A percentile compares a stretch with the other conserved stretches of the same genome.
These are phyloP conservation scores for Phanerochaete sordida DNA, from an alignment of 768 basidiomycete species.

Conservation along the genomic window DNA sequence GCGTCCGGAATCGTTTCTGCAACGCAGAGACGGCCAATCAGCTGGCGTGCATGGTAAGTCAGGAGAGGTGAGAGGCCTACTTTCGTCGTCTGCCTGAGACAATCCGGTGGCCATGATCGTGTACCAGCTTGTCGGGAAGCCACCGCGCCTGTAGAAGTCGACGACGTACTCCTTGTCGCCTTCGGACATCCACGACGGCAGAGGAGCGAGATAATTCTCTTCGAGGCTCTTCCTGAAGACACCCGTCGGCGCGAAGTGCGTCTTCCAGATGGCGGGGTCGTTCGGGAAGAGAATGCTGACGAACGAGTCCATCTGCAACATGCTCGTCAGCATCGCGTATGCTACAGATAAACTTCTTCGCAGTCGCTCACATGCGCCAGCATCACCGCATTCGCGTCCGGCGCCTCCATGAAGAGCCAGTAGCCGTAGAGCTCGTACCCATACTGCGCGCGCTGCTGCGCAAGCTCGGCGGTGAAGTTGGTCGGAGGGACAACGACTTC, in stretches of 20 bases:
- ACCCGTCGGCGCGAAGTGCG: constrained; percentile 32
- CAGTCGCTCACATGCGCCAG: constrained; percentile 28
- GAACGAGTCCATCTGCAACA: constrained; percentile 22
- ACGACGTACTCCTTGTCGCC: constrained; percentile 30
- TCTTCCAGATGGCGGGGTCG: constrained; percentile 33
- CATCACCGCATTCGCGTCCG: constrained; percentile 29
- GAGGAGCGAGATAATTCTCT: constrained; percentile 24
- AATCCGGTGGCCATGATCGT: constrained; percentile 16
- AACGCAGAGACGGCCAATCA: not conserved
- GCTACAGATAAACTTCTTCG: not conserved
- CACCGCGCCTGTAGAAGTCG: constrained; percentile 25
- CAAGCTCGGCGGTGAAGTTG: constrained; percentile 25
- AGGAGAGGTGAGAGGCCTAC: not conserved
- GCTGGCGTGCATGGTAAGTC: not conserved
- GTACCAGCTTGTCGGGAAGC: constrained; percentile 39
- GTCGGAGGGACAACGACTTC: constrained; percentile 20
- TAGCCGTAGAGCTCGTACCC: constrained; percentile 41
- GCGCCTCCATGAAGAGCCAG: constrained; percentile 34
- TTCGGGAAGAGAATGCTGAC: constrained; percentile 30
- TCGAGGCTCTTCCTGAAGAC: constrained; percentile 29
- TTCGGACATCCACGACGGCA: constrained; percentile 28
- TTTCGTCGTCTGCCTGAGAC: not conserved
- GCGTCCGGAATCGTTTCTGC: too few relatives aligned
- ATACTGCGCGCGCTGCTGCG: constrained; percentile 17
- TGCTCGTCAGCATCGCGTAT: too few relatives aligned